These are phyloP conservation scores for Geotrichum fermentans DNA, from an alignment of 1,139 yeast species.

Conservation along the genomic window DNA sequence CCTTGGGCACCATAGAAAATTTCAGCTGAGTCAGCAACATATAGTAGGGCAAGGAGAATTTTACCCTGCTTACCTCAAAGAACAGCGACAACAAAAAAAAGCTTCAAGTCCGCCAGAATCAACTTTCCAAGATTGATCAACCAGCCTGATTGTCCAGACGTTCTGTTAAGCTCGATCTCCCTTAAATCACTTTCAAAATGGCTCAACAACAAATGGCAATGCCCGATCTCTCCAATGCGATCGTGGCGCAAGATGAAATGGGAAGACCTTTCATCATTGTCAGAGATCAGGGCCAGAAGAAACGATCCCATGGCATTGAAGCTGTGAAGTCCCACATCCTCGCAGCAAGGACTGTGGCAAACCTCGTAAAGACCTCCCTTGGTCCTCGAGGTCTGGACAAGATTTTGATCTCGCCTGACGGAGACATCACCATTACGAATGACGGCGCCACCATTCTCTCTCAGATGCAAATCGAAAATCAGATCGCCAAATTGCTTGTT, in stretches of 20 bases:
- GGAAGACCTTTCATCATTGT: slow-evolving; percentile 98
- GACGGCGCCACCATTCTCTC: slow-evolving; percentile 97
- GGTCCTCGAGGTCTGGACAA: slow-evolving; percentile 99
- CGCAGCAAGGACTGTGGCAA: slow-evolving; percentile 94
- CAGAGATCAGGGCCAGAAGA: slow-evolving; percentile 91
- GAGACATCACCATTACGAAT: slow-evolving; percentile 95
- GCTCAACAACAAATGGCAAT: slow-evolving; percentile 47
- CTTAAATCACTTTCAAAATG: slow-evolving; percentile 8
- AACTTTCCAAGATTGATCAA: not conserved
- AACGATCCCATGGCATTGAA: slow-evolving; percentile 83
- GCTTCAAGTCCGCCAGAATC: slow-evolving; percentile 8
- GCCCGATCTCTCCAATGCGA: slow-evolving; percentile 96
- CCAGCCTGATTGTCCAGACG: not conserved
- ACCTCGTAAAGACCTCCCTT: slow-evolving; percentile 83
- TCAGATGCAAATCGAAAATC: slow-evolving; percentile 94
- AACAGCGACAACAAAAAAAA: not conserved
- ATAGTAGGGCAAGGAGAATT: slow-evolving; percentile 2
- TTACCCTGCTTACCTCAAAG: slow-evolving; percentile 7
- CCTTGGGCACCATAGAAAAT: too few species aligned
- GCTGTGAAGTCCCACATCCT: slow-evolving; percentile 89
- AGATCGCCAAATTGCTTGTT: slow-evolving; percentile 91
- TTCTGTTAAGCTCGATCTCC: not conserved
- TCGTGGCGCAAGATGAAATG: slow-evolving; percentile 98
- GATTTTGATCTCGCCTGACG: slow-evolving; percentile 87
- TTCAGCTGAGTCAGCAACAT: not conserved